Conservation (phyloP, 129 eudicot species). For the Artemisia tridentata region DNA sequence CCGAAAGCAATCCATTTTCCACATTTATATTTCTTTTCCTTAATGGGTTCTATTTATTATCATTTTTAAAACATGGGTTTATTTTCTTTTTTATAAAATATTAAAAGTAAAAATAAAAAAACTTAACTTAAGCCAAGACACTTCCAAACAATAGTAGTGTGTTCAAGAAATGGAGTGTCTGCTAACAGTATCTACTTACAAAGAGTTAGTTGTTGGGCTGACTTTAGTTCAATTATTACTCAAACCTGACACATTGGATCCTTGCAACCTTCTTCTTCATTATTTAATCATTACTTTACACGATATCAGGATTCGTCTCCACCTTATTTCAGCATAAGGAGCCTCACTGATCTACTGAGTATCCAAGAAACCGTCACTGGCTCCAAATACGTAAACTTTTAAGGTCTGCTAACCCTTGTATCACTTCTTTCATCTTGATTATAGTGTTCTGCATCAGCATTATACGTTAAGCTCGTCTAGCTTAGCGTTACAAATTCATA, state of each 20-base stretch:
- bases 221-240: slow-evolving; percentile 35
- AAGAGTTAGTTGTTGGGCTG: slow-evolving; percentile 43
- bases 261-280: slow-evolving; percentile 43
- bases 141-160: slow-evolving; percentile 23
- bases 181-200: slow-evolving; percentile 29
- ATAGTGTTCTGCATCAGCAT: slow-evolving; percentile 11
- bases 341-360: slow-evolving; percentile 32
- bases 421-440: slow-evolving; percentile 13
- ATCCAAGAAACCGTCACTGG: slow-evolving; percentile 11
- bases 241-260: slow-evolving; percentile 63
- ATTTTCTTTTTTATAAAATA: background rate
- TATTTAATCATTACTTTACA: slow-evolving; percentile 33
- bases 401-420: slow-evolving; percentile 26
- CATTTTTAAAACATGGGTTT: too few relatives aligned
- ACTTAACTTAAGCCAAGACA: background rate
- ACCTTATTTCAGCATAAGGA: slow-evolving; percentile 22
- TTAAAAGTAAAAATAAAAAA: background rate
- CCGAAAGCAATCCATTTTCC: too few relatives aligned
- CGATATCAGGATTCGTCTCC: slow-evolving; percentile 21
- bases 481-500: background rate
- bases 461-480: background rate
- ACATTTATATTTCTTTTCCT: too few relatives aligned
- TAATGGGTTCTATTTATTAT: too few relatives aligned
- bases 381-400: slow-evolving; percentile 11
- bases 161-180: slow-evolving; percentile 35